A percentile compares a stretch with the other conserved stretches of the same genome.
Evolutionary conservation across 2,329 filamentous ascomycete species (phyloP).

Genomic region (Corynespora cassiicola): DNA sequence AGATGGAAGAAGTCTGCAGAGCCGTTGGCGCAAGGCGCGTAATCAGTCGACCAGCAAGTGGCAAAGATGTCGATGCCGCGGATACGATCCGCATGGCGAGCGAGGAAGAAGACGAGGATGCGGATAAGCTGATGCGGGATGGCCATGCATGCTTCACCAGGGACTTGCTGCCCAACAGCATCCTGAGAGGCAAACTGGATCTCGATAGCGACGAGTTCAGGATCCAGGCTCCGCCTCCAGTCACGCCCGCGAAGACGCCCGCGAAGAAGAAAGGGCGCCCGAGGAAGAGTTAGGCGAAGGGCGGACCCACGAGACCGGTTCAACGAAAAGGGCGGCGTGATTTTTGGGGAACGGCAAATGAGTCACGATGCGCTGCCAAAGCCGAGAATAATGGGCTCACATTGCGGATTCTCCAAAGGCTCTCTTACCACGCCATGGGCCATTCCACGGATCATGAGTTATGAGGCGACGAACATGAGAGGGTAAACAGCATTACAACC

Average conservation of each 20-base stretch:
- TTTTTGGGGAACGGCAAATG: too few species aligned
- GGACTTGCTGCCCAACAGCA: conserved; percentile 51
- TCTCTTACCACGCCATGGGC: too few species aligned
- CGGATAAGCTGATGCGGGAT: conserved; percentile 35
- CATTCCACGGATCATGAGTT: too few species aligned
- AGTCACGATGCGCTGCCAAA: too few species aligned
- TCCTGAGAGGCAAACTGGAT: conserved; percentile 51
- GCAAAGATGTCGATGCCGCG: conserved; percentile 20
- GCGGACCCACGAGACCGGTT: too few species aligned
- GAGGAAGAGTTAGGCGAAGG: conserved; percentile 19
- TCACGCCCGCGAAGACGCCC: conserved; percentile 7
- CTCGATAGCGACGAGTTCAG: conserved; percentile 48
- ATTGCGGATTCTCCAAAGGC: too few species aligned
- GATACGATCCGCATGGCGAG: conserved; percentile 47
- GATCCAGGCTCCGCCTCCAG: conserved; percentile 12
- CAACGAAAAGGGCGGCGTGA: too few species aligned
- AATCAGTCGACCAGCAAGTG: conserved; percentile 26
- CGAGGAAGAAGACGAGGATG: conserved; percentile 45
- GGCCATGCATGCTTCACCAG: conserved; percentile 48
- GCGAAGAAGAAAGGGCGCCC: conserved; percentile 21
- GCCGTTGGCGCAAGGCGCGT: conserved; percentile 47
- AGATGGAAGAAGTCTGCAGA: conserved; percentile 47
- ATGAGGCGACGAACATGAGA: too few species aligned
- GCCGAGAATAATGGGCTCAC: too few species aligned
- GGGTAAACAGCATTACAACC: too few species aligned